phyloP scores from a whole-genome alignment of 2,329 filamentous ascomycete species.

The Bipolaris gigantea region DNA sequence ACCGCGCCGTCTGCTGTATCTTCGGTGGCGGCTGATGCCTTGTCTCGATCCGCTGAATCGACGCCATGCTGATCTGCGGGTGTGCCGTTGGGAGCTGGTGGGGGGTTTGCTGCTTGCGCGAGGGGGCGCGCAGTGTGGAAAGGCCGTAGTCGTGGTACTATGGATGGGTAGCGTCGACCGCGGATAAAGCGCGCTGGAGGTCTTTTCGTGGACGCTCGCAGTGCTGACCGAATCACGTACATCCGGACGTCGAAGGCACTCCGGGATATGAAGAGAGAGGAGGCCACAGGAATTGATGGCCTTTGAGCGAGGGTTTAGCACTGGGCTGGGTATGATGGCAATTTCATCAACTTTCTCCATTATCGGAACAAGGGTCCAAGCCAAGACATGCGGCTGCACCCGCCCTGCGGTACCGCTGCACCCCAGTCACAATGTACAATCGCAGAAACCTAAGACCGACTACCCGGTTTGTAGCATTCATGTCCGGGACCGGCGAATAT shows the following conservation, averaged over 20 bases:
- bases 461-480: background rate
- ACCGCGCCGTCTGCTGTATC: conserved; percentile 26
- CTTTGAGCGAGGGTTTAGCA: conserved; percentile 13
- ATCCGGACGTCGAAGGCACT: conserved; percentile 39
- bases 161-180: conserved; percentile 41
- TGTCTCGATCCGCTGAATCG: conserved; percentile 21
- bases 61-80: conserved; percentile 30
- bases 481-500: background rate
- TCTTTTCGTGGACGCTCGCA: conserved; percentile 46
- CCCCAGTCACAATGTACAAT: background rate
- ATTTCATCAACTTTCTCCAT: conserved; percentile 24
- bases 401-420: background rate
- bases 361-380: conserved; percentile 18
- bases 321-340: conserved; percentile 24
- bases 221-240: conserved; percentile 47
- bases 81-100: conserved; percentile 32
- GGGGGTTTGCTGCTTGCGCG: conserved; percentile 33
- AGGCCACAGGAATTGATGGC: conserved; percentile 22
- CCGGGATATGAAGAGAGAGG: conserved; percentile 16
- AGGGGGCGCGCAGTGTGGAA: conserved; percentile 41
- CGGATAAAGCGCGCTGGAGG: conserved; percentile 42
- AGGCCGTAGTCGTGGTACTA: conserved; percentile 31
- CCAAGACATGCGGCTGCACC: conserved; percentile 13
- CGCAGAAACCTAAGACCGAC: background rate
- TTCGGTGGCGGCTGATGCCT: conserved; percentile 21